Percentiles rank a stretch among this genome's conserved stretches.
These are phyloP conservation scores for Nowakowskiella sp. DNA, from an alignment of 192 early-diverging fungal genomes.

Conservation along the genomic window DNA sequence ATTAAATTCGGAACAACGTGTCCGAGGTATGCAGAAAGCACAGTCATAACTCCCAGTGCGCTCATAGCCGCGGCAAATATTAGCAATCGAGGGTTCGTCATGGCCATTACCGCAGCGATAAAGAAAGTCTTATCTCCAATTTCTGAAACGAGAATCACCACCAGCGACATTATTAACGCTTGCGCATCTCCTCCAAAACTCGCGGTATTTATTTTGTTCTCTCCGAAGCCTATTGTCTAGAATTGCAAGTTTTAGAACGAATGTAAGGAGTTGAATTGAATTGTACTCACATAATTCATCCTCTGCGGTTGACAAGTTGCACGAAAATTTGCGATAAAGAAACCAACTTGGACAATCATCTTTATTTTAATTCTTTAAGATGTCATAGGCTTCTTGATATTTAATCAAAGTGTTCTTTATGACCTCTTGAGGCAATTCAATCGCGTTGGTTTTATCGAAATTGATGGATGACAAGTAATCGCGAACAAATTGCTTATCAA, in stretches of 20 bases:
- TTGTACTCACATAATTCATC: too few relatives aligned
- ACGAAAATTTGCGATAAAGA: too few relatives aligned
- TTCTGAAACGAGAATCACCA: conserved; percentile 93
- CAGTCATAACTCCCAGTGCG: conserved; percentile 87
- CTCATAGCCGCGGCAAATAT: conserved; percentile 86
- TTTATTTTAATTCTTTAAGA: conserved; percentile 76
- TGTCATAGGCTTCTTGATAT: conserved; percentile 83
- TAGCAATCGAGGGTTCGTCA: conserved; percentile 81
- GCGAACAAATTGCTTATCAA: conserved; percentile 96
- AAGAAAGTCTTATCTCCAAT: conserved; percentile 99
- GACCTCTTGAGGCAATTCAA: conserved; percentile 77
- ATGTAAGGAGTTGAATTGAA: too few relatives aligned
- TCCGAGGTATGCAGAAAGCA: conserved; percentile 89
- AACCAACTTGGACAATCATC: too few relatives aligned
- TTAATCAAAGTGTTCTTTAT: conserved; percentile 78
- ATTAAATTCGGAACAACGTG: conserved; percentile 82
- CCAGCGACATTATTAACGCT: conserved; percentile 50
- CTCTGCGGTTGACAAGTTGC: too few relatives aligned
- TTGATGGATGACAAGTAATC: conserved; percentile 80
- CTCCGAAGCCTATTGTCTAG: too few relatives aligned
- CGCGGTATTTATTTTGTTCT: too few relatives aligned
- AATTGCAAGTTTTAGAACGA: too few relatives aligned
- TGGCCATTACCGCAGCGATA: conserved; percentile 97
- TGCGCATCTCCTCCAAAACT: too few relatives aligned
- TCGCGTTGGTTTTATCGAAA: conserved; percentile 82